A percentile compares a stretch with the other conserved stretches of the same genome.
Evolutionary conservation across 1,139 yeast species (phyloP).

Genomic region (Nakaseomyces nivariensis): DNA sequence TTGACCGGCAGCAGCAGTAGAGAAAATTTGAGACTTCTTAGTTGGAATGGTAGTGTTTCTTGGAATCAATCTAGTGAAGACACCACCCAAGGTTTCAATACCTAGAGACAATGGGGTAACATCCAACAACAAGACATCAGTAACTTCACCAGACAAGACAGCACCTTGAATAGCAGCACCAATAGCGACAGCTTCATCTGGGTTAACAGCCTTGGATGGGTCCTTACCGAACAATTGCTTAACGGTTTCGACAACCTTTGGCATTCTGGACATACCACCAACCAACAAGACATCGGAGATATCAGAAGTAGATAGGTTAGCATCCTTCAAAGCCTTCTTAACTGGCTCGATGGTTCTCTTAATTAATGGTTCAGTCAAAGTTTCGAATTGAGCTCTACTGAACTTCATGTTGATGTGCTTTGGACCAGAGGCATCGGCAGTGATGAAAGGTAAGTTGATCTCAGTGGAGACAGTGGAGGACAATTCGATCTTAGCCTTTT

Average conservation of each 20-base stretch:
- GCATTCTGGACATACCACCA: constrained; percentile 99
- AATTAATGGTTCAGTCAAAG: constrained; percentile 80
- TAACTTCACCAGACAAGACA: constrained; percentile 96
- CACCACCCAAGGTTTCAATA: constrained; percentile 99
- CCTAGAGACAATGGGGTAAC: constrained; percentile 96
- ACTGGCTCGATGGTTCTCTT: constrained; percentile 95
- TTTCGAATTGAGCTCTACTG: constrained; percentile 88
- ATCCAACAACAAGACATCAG: constrained; percentile 87
- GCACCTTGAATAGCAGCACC: constrained; percentile 99
- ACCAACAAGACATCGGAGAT: constrained; percentile 92
- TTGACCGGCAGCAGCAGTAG: constrained; percentile 98
- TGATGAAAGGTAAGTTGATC: constrained; percentile 6
- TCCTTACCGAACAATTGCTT: constrained; percentile 86
- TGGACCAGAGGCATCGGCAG: constrained; percentile 8
- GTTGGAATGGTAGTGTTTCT: constrained; percentile 98
- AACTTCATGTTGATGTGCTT: constrained; percentile 41
- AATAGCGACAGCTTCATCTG: constrained; percentile 99
- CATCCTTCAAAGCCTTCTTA: constrained; percentile 97
- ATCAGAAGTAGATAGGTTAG: constrained; percentile 74
- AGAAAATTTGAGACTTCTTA: constrained; percentile 92
- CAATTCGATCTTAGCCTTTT: constrained; percentile 97
- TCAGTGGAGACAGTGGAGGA: constrained; percentile 71
- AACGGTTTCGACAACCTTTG: constrained; percentile 96
- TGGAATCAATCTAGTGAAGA: constrained; percentile 92
- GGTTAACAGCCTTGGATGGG: constrained; percentile 98